Evolutionary conservation across 331 rosid species (phyloP), one percentile per base, ranked within the genome.

Genomic region (Phaseolus coccineus): DNA sequence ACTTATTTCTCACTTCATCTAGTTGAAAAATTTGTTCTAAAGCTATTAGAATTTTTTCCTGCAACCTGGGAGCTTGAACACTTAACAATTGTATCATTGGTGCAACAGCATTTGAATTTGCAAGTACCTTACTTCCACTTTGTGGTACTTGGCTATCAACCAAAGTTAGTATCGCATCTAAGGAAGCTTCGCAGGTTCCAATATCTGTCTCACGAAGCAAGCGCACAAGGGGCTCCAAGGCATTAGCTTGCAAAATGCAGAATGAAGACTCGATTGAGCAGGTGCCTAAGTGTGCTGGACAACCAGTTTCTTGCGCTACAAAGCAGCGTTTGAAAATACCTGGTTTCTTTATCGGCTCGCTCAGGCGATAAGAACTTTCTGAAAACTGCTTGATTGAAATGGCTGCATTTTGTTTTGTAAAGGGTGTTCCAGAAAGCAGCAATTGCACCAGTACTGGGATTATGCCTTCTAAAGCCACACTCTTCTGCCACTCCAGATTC

Each of bases 301-400:
- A 89, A 59, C 89, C 87, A 9, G 12, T 80, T 75, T 82, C 87
- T 0, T 31, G 69, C 40, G 83, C 69, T 61, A 77, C 65, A 12
- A 82, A 39, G 87, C 89, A 90, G 74, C 87, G 14, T 59, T 40
- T 65, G 44, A 87, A 73, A 6, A 82, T 8, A 4, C 87, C 56
- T 2, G 42, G 69, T 73, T 81, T 87, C 85, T 87, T 87, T 37
- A 87, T 85, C 0, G 83, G 88, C 87, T 52, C 84, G 90, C 86
- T 87, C 70, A 91, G 82, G 78, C 31, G 33, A n/a, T 52, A 56
- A 13, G 96, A 87, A 76, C 93, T 89, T 74, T 91, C 84, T 2
- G 96, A 91, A 73, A 91, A 81, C 87, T 88, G 96, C 74, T 80
- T 89, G 52, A 91, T 85, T 5, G 90, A 83, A 78, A 82, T 44